Evolutionary conservation across 148 eudicot genomes (phyloP).

Genomic region (Linanthus parryae): DNA sequence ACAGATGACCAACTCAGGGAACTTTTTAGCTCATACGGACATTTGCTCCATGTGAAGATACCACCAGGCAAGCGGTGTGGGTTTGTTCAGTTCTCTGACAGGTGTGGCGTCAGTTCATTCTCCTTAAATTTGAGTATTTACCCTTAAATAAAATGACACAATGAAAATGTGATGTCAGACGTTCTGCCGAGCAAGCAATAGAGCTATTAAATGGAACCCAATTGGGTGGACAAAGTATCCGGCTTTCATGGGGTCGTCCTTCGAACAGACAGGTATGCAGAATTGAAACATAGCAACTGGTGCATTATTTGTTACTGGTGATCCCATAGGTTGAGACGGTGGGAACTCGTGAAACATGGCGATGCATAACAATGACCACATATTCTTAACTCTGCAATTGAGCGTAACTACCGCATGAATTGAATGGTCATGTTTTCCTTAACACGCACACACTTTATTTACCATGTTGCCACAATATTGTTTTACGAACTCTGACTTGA

Average conservation of each 20-base stretch:
- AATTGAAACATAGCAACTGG: background rate
- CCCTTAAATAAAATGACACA: background rate
- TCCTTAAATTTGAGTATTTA: background rate
- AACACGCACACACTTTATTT: too few species aligned
- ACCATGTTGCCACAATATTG: too few species aligned
- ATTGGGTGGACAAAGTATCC: constrained; percentile 72
- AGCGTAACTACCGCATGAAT: too few species aligned
- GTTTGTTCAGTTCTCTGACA: constrained; percentile 86
- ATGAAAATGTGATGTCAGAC: constrained; percentile 30
- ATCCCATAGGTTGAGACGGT: too few species aligned
- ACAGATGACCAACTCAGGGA: constrained; percentile 80
- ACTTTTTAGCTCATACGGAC: constrained; percentile 70
- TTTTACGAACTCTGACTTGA: too few species aligned
- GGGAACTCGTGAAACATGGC: too few species aligned
- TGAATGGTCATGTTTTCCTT: too few species aligned
- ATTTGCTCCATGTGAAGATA: constrained; percentile 80
- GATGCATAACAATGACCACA: too few species aligned
- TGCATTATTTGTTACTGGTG: too few species aligned
- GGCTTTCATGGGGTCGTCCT: constrained; percentile 99
- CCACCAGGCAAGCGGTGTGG: constrained; percentile 91
- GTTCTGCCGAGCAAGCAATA: constrained; percentile 80
- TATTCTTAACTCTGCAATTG: too few species aligned
- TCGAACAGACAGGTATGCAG: constrained; percentile 62
- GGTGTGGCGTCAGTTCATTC: constrained; percentile 29
- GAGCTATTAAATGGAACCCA: constrained; percentile 57